A percentile compares a stretch with the other conserved stretches of the same genome.
Evolutionary conservation across 768 basidiomycete species (phyloP).

Genomic region (Coprinopsis strossmayeri): DNA sequence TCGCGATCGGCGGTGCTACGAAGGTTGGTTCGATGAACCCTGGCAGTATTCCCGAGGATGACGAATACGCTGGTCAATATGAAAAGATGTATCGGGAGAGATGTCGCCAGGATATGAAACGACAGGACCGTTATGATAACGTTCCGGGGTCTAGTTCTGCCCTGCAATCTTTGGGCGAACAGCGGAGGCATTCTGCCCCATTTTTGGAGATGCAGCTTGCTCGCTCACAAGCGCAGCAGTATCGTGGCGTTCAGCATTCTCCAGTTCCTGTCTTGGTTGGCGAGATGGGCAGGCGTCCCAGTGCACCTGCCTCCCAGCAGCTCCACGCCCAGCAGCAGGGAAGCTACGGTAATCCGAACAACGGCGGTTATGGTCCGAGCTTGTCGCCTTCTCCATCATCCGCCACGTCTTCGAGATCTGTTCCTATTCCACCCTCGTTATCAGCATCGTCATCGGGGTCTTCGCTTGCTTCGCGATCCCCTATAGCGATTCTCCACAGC

Average conservation of each 20-base stretch:
- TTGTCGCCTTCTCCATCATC: conserved; percentile 7
- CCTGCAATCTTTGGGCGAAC: not conserved
- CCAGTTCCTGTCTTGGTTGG: not conserved
- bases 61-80: conserved; percentile 1
- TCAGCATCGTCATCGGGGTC: conserved; percentile 4
- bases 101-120: not conserved
- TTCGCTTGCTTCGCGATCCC: conserved; percentile 3
- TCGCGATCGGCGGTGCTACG: not conserved
- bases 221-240: not conserved
- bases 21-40: conserved; percentile 1
- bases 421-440: conserved; percentile 2
- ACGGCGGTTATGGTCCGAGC: conserved; percentile 3
- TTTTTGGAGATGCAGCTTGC: not conserved
- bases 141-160: not conserved
- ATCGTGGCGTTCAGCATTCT: not conserved
- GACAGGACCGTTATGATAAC: not conserved
- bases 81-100: conserved; percentile 1
- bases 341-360: conserved; percentile 3
- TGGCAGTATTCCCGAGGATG: not conserved
- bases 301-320: not conserved
- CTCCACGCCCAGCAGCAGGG: conserved; percentile 1
- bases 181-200: conserved; percentile 1
- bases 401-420: conserved; percentile 5
- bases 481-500: not conserved
- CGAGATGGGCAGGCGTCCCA: conserved; percentile 1